Percentiles rank a stretch among this genome's conserved stretches.
Conservation (phyloP, 768 basidiomycete genomes). For the Dictyophora rubrovolvata region DNA sequence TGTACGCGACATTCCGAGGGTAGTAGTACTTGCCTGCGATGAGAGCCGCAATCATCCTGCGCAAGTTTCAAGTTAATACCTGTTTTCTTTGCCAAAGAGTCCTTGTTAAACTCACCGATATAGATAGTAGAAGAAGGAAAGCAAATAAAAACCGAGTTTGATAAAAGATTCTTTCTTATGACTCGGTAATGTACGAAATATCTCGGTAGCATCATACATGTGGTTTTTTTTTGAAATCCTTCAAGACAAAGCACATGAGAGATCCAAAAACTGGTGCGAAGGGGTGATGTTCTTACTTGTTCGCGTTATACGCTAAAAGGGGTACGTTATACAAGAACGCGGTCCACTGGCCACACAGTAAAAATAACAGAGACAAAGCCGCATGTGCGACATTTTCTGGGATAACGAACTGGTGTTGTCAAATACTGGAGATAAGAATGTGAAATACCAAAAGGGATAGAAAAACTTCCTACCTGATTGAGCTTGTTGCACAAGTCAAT, state of each 20-base stretch:
- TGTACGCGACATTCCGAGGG: neutral
- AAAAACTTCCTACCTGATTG: constrained; percentile 57
- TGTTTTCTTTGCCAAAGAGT: too few species aligned
- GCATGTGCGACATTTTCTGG: constrained; percentile 96
- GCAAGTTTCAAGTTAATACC: neutral
- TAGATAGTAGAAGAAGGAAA: constrained; percentile 88
- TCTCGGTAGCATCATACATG: constrained; percentile 99
- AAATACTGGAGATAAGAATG: neutral
- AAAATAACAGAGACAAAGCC: constrained; percentile 80
- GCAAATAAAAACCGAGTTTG: constrained; percentile 88
- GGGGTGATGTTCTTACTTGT: constrained; percentile 59
- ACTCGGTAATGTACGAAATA: constrained; percentile 84
- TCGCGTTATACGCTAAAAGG: constrained; percentile 79
- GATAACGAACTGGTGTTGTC: constrained; percentile 70
- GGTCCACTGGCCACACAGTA: constrained; percentile 92
- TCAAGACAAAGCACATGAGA: constrained; percentile 6
- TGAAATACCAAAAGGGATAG: neutral
- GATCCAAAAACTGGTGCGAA: neutral
- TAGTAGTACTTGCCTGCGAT: constrained; percentile 38
- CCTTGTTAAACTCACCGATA: constrained; percentile 54
- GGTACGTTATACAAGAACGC: constrained; percentile 89
- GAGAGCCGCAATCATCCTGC: constrained; percentile 78
- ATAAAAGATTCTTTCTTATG: constrained; percentile 97
- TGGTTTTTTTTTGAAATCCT: constrained; percentile 90
- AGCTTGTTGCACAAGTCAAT: constrained; percentile 99